phyloP scores from a whole-genome alignment of 1,284 basidiomycete genomes.

The Garcileccinum viscosum region DNA sequence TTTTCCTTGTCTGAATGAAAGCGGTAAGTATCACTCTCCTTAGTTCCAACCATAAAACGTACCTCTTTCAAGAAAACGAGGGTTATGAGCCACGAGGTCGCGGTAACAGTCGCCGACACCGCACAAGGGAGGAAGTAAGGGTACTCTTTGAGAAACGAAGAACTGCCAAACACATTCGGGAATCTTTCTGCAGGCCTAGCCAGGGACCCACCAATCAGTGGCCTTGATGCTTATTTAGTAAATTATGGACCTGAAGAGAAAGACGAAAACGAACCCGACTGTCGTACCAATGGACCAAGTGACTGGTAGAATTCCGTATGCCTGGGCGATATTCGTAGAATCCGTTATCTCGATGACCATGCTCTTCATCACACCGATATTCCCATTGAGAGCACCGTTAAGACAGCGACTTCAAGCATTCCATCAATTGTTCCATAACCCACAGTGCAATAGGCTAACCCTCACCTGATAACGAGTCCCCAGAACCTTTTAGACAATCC shows the following conservation, averaged over 20 bases:
- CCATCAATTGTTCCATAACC: background rate
- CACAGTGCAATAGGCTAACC: background rate
- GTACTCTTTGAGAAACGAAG: constrained; percentile 59
- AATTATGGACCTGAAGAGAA: background rate
- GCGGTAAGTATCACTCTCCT: constrained; percentile 3
- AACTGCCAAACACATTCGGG: constrained; percentile 55
- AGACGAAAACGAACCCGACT: constrained; percentile 44
- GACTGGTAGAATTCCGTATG: constrained; percentile 50
- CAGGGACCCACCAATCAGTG: constrained; percentile 66
- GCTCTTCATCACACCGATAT: constrained; percentile 55
- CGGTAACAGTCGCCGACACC: constrained; percentile 55
- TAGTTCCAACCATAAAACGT: constrained; percentile 16
- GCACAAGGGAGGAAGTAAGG: constrained; percentile 75
- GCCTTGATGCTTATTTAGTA: constrained; percentile 43
- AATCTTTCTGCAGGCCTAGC: constrained; percentile 65
- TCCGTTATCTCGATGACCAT: constrained; percentile 44
- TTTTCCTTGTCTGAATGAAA: constrained; percentile 22
- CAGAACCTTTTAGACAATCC: constrained; percentile 68
- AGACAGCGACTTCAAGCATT: constrained; percentile 40
- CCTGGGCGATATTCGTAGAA: constrained; percentile 41
- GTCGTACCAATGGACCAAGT: constrained; percentile 51
- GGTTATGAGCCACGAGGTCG: constrained; percentile 52
- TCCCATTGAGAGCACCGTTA: constrained; percentile 50
- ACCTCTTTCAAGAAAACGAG: constrained; percentile 65
- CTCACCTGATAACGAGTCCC: constrained; percentile 58